Percentiles rank a stretch among this genome's conserved stretches.
Conservation (phyloP, 129 eudicot genomes). For the Pulicaria dysenterica region DNA sequence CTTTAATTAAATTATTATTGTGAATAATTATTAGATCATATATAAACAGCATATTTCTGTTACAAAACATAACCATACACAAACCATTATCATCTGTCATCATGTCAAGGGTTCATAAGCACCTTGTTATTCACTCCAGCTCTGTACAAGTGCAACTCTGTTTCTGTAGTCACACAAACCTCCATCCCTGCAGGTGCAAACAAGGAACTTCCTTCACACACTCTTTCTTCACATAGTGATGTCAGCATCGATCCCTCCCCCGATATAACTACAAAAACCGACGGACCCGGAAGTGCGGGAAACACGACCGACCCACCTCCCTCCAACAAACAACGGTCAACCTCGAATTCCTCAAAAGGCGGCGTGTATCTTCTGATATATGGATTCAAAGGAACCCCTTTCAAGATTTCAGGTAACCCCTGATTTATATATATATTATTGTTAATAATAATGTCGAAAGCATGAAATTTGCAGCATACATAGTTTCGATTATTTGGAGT, state of each 20-base stretch:
- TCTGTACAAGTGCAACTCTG: constrained; percentile 61
- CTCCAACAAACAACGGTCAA: constrained; percentile 61
- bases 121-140: constrained; percentile 76
- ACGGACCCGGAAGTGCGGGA: constrained; percentile 69
- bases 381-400: constrained; percentile 51
- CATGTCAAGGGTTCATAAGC: constrained; percentile 37
- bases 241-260: constrained; percentile 61
- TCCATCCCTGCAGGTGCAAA: constrained; percentile 68
- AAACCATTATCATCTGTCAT: neutral
- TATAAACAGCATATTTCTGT: neutral
- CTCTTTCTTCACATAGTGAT: constrained; percentile 34
- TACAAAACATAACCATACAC: constrained; percentile 18
- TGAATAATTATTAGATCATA: constrained; percentile 21
- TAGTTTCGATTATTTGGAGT: neutral
- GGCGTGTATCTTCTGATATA: constrained; percentile 63
- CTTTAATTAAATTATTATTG: constrained; percentile 6
- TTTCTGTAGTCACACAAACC: constrained; percentile 35
- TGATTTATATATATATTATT: neutral
- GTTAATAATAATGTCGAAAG: too few species aligned
- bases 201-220: constrained; percentile 63
- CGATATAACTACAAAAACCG: constrained; percentile 54
- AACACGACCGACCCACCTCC: constrained; percentile 47
- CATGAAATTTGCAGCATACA: neutral
- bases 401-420: constrained; percentile 75
- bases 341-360: constrained; percentile 92